Evolutionary conservation across 331 rosid species (phyloP).

Genomic region (Stylosanthes scabra): DNA sequence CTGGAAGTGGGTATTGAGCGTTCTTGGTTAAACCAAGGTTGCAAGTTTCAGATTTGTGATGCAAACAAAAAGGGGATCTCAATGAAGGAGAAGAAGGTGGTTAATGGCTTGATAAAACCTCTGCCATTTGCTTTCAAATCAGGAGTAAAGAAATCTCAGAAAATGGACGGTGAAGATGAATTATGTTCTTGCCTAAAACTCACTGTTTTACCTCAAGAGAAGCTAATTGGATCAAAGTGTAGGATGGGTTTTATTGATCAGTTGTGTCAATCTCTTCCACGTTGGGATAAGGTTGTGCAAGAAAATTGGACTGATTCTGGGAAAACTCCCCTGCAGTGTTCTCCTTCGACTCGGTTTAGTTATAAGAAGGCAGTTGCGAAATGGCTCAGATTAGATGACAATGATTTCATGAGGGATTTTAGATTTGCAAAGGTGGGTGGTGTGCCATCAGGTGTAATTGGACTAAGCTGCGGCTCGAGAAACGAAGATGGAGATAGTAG

Average conservation of each 20-base stretch:
- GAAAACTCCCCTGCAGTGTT: constrained; percentile 38
- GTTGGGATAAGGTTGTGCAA: constrained; percentile 54
- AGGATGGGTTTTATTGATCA: constrained; percentile 80
- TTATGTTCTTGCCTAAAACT: constrained; percentile 55
- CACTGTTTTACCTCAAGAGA: constrained; percentile 56
- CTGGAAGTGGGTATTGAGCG: constrained; percentile 77
- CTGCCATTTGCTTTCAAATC: constrained; percentile 78
- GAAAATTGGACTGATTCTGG: constrained; percentile 45
- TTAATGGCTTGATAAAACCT: constrained; percentile 73
- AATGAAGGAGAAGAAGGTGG: constrained; percentile 50
- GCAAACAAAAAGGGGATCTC: constrained; percentile 55
- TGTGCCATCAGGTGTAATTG: constrained; percentile 71
- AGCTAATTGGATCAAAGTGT: constrained; percentile 55
- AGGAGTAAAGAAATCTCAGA: constrained; percentile 69
- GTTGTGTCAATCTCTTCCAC: constrained; percentile 62
- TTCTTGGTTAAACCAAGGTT: constrained; percentile 61
- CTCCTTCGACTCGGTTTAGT: constrained; percentile 52
- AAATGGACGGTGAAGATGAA: constrained; percentile 46
- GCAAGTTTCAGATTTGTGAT: constrained; percentile 71
- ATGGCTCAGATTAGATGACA: constrained; percentile 67
- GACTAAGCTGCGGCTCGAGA: constrained; percentile 58
- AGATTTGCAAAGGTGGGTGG: constrained; percentile 94
- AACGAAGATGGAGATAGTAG: constrained; percentile 60
- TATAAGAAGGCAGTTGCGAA: constrained; percentile 68
- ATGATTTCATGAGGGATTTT: constrained; percentile 83